phyloP scores from a whole-genome alignment of 2,329 filamentous ascomycete genomes.

The Alternaria panax region DNA sequence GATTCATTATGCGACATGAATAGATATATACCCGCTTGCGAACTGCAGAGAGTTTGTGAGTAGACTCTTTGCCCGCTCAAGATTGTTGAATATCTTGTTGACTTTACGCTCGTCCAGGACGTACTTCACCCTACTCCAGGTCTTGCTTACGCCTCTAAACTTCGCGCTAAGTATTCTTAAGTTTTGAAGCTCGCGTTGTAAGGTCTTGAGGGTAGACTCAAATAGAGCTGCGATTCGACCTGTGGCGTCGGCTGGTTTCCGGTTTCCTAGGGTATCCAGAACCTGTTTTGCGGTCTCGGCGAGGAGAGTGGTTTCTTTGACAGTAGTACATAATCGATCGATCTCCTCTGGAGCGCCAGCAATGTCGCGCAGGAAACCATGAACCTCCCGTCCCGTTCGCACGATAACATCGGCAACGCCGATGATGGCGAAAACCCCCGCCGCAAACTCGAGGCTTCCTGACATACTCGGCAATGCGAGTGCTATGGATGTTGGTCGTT shows the following conservation, averaged over 20 bases:
- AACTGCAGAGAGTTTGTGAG: conserved; percentile 9
- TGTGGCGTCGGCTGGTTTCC: neutral
- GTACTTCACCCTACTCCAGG: conserved; percentile 18
- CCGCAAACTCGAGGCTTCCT: conserved; percentile 10
- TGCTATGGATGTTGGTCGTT: too few species aligned
- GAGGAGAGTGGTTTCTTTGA: conserved; percentile 12
- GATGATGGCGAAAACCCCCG: conserved; percentile 25
- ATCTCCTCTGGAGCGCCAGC: conserved; percentile 19
- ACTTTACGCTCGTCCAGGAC: conserved; percentile 14
- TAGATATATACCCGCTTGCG: conserved; percentile 9
- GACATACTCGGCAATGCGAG: neutral
- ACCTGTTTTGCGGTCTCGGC: neutral
- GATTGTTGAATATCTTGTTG: conserved; percentile 9
- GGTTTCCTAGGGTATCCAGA: conserved; percentile 2
- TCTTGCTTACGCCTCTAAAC: conserved; percentile 6
- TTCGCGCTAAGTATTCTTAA: conserved; percentile 2
- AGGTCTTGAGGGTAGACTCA: conserved; percentile 2
- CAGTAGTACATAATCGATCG: conserved; percentile 4
- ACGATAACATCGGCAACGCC: conserved; percentile 25
- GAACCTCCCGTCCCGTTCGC: conserved; percentile 18
- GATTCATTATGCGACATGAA: neutral
- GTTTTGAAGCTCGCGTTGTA: conserved; percentile 14
- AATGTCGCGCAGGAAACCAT: conserved; percentile 21
- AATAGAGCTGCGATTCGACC: neutral
- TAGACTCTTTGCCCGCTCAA: conserved; percentile 13